phyloP scores from a whole-genome alignment of 2,329 filamentous ascomycete genomes.

The Calycina marina region DNA sequence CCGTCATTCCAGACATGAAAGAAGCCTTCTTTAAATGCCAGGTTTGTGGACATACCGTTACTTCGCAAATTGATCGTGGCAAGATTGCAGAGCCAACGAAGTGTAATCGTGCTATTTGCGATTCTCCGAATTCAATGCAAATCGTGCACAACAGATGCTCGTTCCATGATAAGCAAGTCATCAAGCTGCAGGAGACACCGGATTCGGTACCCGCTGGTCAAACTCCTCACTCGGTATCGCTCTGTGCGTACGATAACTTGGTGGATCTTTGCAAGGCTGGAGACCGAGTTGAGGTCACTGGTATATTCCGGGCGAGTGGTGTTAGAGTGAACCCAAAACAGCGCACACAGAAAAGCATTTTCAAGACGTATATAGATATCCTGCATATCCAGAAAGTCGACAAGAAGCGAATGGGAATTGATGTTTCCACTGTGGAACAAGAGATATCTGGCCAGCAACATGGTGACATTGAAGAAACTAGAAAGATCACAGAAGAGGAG shows the following conservation, averaged over 20 bases:
- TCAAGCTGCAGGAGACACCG: conserved; percentile 95
- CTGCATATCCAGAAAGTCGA: conserved; percentile 94
- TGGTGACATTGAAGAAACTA: conserved; percentile 64
- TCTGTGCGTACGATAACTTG: conserved; percentile 92
- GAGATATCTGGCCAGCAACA: conserved; percentile 48
- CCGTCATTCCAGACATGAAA: conserved; percentile 98
- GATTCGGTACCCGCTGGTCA: conserved; percentile 91
- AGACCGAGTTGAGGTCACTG: conserved; percentile 89
- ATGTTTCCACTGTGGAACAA: conserved; percentile 74
- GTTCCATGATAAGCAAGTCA: conserved; percentile 96
- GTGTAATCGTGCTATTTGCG: conserved; percentile 72
- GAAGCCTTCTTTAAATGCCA: conserved; percentile 96
- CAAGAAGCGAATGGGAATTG: conserved; percentile 83
- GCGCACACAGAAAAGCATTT: conserved; percentile 82
- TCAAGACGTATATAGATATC: conserved; percentile 96
- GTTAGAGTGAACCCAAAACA: conserved; percentile 90
- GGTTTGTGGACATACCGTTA: conserved; percentile 80
- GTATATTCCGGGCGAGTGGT: conserved; percentile 89
- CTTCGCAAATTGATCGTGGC: conserved; percentile 84
- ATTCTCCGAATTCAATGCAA: conserved; percentile 88
- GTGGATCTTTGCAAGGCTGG: conserved; percentile 97
- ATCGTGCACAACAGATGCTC: conserved; percentile 91
- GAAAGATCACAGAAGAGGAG: conserved; percentile 73
- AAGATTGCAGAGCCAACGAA: conserved; percentile 89
- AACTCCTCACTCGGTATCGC: conserved; percentile 90